Conservation (phyloP, 805 yeast genomes). For the Kodamaea jinghongensis region DNA sequence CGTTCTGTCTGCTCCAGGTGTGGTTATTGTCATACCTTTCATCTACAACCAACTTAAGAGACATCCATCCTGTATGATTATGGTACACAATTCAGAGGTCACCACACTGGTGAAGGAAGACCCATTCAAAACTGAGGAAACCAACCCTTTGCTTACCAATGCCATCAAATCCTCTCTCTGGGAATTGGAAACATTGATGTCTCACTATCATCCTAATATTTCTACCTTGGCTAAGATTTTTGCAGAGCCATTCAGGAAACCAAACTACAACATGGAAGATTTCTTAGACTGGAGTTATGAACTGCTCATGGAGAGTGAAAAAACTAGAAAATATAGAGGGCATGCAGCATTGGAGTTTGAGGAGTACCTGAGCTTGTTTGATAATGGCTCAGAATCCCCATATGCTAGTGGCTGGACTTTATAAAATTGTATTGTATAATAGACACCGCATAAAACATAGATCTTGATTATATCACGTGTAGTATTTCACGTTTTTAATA, state of each 20-base stretch:
- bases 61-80: slow-evolving; percentile 91
- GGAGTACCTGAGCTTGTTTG: slow-evolving; percentile 39
- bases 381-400: slow-evolving; percentile 13
- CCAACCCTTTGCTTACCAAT: slow-evolving; percentile 72
- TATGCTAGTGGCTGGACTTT: slow-evolving; percentile 30
- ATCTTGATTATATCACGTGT: not conserved
- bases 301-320: slow-evolving; percentile 61
- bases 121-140: slow-evolving; percentile 61
- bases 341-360: slow-evolving; percentile 81
- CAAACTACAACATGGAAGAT: slow-evolving; percentile 86
- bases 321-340: slow-evolving; percentile 60
- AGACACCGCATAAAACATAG: not conserved
- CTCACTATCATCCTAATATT: slow-evolving; percentile 93
- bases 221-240: slow-evolving; percentile 88
- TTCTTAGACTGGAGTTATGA: slow-evolving; percentile 88
- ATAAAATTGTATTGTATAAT: slow-evolving; percentile 2
- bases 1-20: slow-evolving; percentile 83
- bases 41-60: slow-evolving; percentile 83
- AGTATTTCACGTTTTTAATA: not conserved
- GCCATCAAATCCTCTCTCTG: slow-evolving; percentile 87
- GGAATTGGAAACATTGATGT: slow-evolving; percentile 79
- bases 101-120: slow-evolving; percentile 37
- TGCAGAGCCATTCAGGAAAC: slow-evolving; percentile 85
- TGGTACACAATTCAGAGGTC: slow-evolving; percentile 59
- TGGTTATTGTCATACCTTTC: slow-evolving; percentile 86